These are phyloP conservation scores for Kuraishia cidri DNA, from an alignment of 805 yeast genomes.

Conservation along the genomic window DNA sequence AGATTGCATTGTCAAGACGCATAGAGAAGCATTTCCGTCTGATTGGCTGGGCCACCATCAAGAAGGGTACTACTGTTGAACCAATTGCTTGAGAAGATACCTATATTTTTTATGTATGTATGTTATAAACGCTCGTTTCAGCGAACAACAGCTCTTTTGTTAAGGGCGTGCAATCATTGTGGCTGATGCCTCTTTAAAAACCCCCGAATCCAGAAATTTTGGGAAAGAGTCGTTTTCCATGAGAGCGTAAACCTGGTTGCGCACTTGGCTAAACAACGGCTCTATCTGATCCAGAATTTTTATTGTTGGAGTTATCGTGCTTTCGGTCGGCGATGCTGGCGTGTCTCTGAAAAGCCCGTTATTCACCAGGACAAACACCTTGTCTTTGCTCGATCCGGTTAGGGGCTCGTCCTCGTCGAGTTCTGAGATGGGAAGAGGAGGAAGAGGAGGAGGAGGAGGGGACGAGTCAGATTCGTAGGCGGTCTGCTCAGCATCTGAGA, in stretches of 20 bases:
- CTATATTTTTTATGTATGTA: too few relatives aligned
- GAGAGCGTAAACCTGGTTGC: slow-evolving; percentile 39
- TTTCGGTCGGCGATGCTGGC: slow-evolving; percentile 21
- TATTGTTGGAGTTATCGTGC: slow-evolving; percentile 22
- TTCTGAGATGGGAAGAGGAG: too few relatives aligned
- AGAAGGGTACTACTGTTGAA: slow-evolving; percentile 85
- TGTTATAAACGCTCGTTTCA: neutral
- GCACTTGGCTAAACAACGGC: slow-evolving; percentile 39
- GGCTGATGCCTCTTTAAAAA: slow-evolving; percentile 20
- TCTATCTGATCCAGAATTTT: slow-evolving; percentile 24
- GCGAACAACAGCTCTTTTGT: neutral
- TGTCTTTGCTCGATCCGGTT: too few relatives aligned
- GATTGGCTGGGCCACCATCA: slow-evolving; percentile 99
- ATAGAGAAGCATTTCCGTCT: slow-evolving; percentile 99
- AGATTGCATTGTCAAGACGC: slow-evolving; percentile 97
- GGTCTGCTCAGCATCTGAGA: neutral
- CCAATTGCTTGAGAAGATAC: slow-evolving; percentile 40
- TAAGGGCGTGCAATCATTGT: neutral
- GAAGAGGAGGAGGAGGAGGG: too few relatives aligned
- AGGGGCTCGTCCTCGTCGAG: too few relatives aligned
- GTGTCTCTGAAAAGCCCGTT: neutral
- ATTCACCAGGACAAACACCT: too few relatives aligned
- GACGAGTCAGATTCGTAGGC: too few relatives aligned
- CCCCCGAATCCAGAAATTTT: slow-evolving; percentile 44
- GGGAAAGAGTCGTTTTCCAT: slow-evolving; percentile 72